These are phyloP conservation scores for Trichoderma guizhouense DNA, from an alignment of 2,329 filamentous ascomycete species.

Conservation along the genomic window DNA sequence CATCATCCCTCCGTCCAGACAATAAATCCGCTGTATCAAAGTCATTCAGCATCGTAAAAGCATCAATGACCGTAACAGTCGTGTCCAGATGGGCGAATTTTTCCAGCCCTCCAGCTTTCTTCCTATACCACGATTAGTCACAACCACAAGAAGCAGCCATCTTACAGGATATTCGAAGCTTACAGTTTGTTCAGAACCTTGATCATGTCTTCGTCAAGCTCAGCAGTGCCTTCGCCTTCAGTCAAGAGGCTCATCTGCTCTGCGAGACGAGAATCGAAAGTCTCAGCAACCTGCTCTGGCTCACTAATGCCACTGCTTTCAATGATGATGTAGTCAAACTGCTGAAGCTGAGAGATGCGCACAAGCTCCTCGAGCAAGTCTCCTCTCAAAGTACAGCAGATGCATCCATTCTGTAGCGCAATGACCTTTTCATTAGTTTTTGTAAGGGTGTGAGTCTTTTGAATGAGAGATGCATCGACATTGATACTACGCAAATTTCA, in stretches of 20 bases:
- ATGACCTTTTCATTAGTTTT: slow-evolving; percentile 63
- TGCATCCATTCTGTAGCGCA: slow-evolving; percentile 69
- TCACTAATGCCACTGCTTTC: slow-evolving; percentile 71
- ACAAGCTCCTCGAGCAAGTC: slow-evolving; percentile 69
- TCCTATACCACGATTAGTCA: slow-evolving; percentile 27
- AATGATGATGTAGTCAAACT: slow-evolving; percentile 69
- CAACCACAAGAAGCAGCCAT: fast-evolving
- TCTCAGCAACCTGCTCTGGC: slow-evolving; percentile 71
- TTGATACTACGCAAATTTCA: slow-evolving; percentile 48
- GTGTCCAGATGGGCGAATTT: slow-evolving; percentile 66
- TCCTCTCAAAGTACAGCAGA: slow-evolving; percentile 71
- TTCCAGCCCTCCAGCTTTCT: slow-evolving; percentile 60
- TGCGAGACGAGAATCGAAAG: slow-evolving; percentile 58
- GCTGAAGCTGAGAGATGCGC: slow-evolving; percentile 55
- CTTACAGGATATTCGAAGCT: slow-evolving; percentile 13
- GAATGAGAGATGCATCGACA: slow-evolving; percentile 61
- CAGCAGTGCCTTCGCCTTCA: slow-evolving; percentile 29
- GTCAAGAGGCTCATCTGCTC: slow-evolving; percentile 42
- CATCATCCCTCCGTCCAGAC: slow-evolving; percentile 59
- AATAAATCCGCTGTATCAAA: slow-evolving; percentile 69
- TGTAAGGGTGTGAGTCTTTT: slow-evolving; percentile 52
- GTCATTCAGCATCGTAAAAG: slow-evolving; percentile 68
- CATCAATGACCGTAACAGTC: slow-evolving; percentile 69
- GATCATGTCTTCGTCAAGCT: slow-evolving; percentile 35
- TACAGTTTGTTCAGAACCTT: slow-evolving; percentile 37